Evolutionary conservation across 73 alveolate genomes (phyloP), one percentile per base, ranked within the genome.

Genomic region (Stentor roeselii): DNA sequence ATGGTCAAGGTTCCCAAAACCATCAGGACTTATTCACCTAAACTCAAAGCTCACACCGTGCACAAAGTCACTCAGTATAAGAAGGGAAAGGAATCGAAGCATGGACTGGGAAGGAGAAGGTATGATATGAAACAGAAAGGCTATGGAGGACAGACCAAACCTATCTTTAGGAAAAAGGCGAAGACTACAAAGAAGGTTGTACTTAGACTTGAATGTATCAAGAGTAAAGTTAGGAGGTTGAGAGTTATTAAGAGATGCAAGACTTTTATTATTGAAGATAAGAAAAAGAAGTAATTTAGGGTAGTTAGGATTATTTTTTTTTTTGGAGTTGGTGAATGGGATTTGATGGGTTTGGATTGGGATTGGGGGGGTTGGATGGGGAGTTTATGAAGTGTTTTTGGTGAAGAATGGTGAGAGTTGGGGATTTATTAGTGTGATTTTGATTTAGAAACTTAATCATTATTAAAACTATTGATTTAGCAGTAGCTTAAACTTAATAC

Each of bases 131-230:
- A 95, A 93, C 97, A 95, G 84, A 84, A 87, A 74, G 99, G 99
- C 59, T 95, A 88, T 89, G 99, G 99, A 27, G 99, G 99, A 11
- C 95, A 95, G 86, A 94, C 97, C 93, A 95, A 95, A 80, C 99
- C 99, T 42, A 95, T 95, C 87, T 95, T 95, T 95, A 95, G 97
- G 89, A 95, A 95, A 97, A 95, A 95, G 93, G 97, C 99, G 41
- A 95, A 95, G 98, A 90, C 97, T 83, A 95, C 99, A 40, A 95
- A 95, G 94, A 95, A 95, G 93, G 95, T 95, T 82, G 95, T n/a
- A n/a, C 34, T 42, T 75, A 89, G 98, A 86, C 91, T 94, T 76
- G 99, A 94, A 88, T 96, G 99, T 90, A 78, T 93, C 36, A 90
- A 83, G 78, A 92, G 98, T 91, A 96, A 96, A 93, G 92, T 91